These are phyloP conservation scores for Ceratobasidium sp. DNA, from an alignment of 1,284 basidiomycete genomes.

Conservation along the genomic window DNA sequence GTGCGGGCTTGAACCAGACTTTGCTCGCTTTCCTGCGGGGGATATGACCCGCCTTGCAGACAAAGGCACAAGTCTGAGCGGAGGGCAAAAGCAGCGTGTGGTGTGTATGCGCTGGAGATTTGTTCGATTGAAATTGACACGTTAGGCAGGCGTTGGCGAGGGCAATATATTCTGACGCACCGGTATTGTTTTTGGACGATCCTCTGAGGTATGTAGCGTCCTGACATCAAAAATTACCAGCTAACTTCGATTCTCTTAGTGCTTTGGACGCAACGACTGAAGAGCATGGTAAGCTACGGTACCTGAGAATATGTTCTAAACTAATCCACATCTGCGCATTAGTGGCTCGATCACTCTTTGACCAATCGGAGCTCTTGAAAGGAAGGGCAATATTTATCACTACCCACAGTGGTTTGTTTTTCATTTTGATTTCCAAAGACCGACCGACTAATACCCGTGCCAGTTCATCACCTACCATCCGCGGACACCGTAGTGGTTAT, in stretches of 20 bases:
- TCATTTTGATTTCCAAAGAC: not conserved
- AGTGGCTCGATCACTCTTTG: constrained; percentile 12
- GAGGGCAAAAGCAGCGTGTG: constrained; percentile 23
- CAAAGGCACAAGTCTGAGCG: constrained; percentile 15
- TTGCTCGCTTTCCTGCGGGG: constrained; percentile 43
- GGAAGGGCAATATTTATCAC: constrained; percentile 13
- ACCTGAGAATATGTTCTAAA: not conserved
- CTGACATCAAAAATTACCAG: not conserved
- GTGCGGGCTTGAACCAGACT: constrained; percentile 45
- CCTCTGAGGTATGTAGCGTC: constrained; percentile 3
- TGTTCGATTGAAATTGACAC: not conserved
- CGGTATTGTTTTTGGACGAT: constrained; percentile 23
- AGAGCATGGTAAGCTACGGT: constrained; percentile 4
- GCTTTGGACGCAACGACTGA: constrained; percentile 24
- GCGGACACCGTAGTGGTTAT: constrained; percentile 6
- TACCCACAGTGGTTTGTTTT: constrained; percentile 7
- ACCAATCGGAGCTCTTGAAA: not conserved
- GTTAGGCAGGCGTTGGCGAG: constrained; percentile 6
- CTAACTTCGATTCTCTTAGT: not conserved
- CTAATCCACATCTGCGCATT: not conserved
- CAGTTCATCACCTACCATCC: constrained; percentile 17
- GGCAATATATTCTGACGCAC: constrained; percentile 10
- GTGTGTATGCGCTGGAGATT: not conserved
- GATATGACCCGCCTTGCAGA: constrained; percentile 38
- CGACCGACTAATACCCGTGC: not conserved